phyloP scores from a whole-genome alignment of 2,329 filamentous ascomycete species.

The Erysiphe pulchra region DNA sequence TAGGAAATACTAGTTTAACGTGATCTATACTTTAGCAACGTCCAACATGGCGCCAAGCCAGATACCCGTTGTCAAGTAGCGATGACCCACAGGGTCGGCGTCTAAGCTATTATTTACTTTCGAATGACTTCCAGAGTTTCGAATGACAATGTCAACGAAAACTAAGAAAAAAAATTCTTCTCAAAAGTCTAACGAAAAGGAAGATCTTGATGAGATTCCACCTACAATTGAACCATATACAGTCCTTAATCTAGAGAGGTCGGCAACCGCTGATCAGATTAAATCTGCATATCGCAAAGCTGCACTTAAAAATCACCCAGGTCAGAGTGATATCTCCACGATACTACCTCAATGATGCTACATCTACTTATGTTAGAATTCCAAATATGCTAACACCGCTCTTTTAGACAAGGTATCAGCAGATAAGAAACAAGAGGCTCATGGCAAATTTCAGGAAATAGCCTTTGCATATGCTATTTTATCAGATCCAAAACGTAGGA shows the following conservation, averaged over 20 bases:
- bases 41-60: too few species aligned
- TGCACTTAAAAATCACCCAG: slow-evolving; percentile 67
- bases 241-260: slow-evolving; percentile 43
- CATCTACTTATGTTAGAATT: background rate
- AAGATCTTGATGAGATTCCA: slow-evolving; percentile 8
- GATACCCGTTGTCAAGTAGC: too few species aligned
- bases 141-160: background rate
- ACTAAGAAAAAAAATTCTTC: background rate
- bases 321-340: slow-evolving; percentile 18
- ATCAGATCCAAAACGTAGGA: slow-evolving; percentile 54
- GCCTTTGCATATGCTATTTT: slow-evolving; percentile 88
- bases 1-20: too few species aligned
- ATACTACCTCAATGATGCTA: too few species aligned
- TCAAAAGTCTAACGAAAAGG: slow-evolving; percentile 2
- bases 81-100: too few species aligned
- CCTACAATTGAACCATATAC: slow-evolving; percentile 46
- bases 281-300: slow-evolving; percentile 81
- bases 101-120: too few species aligned
- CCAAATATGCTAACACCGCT: background rate
- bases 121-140: too few species aligned
- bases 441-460: slow-evolving; percentile 65
- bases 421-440: slow-evolving; percentile 43
- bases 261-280: slow-evolving; percentile 53
- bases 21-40: too few species aligned
- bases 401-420: slow-evolving; percentile 46